Evolutionary conservation across 768 basidiomycete genomes (phyloP), one percentile per base, ranked within the genome.

Genomic region (Kwoniella botswanensis): DNA sequence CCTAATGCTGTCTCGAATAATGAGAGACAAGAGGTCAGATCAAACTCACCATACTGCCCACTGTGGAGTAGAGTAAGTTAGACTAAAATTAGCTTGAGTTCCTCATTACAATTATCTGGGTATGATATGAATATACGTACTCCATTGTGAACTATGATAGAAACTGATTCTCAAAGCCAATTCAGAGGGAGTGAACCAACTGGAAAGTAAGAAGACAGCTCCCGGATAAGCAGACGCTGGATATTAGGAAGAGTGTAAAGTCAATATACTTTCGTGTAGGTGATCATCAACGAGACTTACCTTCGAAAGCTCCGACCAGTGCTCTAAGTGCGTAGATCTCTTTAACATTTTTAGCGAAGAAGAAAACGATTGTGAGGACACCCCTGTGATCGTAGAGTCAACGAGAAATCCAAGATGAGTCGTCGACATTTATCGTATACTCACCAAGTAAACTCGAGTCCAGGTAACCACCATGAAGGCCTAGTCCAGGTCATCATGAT

Each of bases 171-270:
- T 22, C 42, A 35, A 35, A 4, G 59, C 59, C 29, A 61, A 17
- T 26, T 61, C 59, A 11, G n/a, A 43, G 18, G 59, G 59, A 13
- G 59, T 61, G 29, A 26, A 61, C 59, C 59, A 61, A n/a, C 29
- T 61, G 22, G 35, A 72, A 22, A 79, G 53, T 24, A 79, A 46
- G 53, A 67, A 74, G 54, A 74, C 59, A 18, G 70, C 73, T 15
- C 79, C 80, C 4, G 80, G 78, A 58, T 82, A 82, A 13, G 67
- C 65, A 21, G 72, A 76, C 0, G 77, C 73, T 50, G 18, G 46
- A 50, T 50, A 9, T 35, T 6, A 7, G 35, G 35, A 35, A 35
- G 35, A 7, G 35, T 35, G 35, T 35, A 35, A 35, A 35, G 35
- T 35, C 35, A 35, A 35, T 35, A 35, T 35, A 35, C 35, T 35